A percentile compares a stretch with the other conserved stretches of the same genome.
phyloP scores from a whole-genome alignment of 2,329 filamentous ascomycete species.

The Talaromyces islandicus region DNA sequence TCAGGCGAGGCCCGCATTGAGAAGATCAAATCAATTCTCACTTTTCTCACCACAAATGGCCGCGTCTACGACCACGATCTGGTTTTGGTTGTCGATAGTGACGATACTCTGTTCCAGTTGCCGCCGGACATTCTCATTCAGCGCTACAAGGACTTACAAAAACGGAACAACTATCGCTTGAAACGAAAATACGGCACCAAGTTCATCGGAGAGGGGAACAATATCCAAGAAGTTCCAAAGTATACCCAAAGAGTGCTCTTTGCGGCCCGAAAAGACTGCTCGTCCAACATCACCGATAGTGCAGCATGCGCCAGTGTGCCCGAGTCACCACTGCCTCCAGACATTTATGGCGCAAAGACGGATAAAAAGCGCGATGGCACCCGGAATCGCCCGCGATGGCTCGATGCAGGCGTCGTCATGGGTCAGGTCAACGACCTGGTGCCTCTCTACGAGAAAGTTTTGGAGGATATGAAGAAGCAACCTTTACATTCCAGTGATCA shows the following conservation, averaged over 20 bases:
- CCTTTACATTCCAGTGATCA: slow-evolving; percentile 35
- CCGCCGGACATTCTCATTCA: slow-evolving; percentile 57
- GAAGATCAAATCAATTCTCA: slow-evolving; percentile 40
- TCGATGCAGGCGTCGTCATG: slow-evolving; percentile 46
- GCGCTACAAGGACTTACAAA: slow-evolving; percentile 53
- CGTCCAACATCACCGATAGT: slow-evolving; percentile 36
- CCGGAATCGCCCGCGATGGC: slow-evolving; percentile 41
- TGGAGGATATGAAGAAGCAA: slow-evolving; percentile 31
- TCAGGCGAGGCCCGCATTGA: slow-evolving; percentile 40
- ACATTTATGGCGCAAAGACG: slow-evolving; percentile 44
- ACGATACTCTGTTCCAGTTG: slow-evolving; percentile 61
- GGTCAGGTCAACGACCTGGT: slow-evolving; percentile 47
- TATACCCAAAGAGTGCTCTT: slow-evolving; percentile 53
- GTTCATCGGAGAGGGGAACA: slow-evolving; percentile 15
- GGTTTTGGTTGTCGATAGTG: slow-evolving; percentile 57
- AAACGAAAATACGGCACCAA: slow-evolving; percentile 43
- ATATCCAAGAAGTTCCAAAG: slow-evolving; percentile 27
- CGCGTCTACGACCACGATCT: slow-evolving; percentile 54
- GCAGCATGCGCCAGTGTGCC: slow-evolving; percentile 50
- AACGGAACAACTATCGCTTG: slow-evolving; percentile 50
- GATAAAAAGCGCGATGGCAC: slow-evolving; percentile 31
- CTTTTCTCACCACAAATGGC: slow-evolving; percentile 44
- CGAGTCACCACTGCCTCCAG: slow-evolving; percentile 43
- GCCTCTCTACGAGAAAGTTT: slow-evolving; percentile 39
- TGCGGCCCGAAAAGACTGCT: slow-evolving; percentile 50